Evolutionary conservation across 2,329 filamentous ascomycete genomes (phyloP).

Genomic region (Penicillium sp.): DNA sequence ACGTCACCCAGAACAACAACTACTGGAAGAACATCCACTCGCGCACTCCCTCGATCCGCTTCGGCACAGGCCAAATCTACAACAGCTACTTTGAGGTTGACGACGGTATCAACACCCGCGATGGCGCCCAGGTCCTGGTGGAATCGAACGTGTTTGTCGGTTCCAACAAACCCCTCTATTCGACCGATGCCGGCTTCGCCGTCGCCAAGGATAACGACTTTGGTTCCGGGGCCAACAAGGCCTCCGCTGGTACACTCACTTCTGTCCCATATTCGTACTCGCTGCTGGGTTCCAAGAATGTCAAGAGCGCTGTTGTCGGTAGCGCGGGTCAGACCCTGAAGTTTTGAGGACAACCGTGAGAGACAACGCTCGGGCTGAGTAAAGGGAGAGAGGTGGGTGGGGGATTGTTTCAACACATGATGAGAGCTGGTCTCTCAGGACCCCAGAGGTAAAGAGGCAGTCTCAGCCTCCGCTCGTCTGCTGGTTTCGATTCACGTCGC

Average conservation of each 20-base stretch:
- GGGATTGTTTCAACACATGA: background rate
- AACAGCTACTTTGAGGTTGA: constrained; percentile 47
- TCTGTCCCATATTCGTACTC: constrained; percentile 51
- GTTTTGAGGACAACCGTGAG: constrained; percentile 18
- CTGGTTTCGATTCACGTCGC: no score
- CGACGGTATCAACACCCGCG: constrained; percentile 53
- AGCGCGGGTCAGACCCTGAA: constrained; percentile 31
- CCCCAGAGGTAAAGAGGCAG: no score
- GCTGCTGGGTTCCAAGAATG: constrained; percentile 45
- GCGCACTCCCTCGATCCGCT: constrained; percentile 57
- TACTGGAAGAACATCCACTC: constrained; percentile 60
- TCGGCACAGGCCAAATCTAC: constrained; percentile 60
- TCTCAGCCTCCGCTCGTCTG: no score
- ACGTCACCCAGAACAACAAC: constrained; percentile 63
- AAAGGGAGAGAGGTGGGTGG: background rate
- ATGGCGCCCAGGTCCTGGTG: constrained; percentile 54
- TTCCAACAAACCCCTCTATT: constrained; percentile 43
- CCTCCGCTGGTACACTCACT: constrained; percentile 47
- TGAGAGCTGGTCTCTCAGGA: no score
- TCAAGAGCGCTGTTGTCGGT: constrained; percentile 41
- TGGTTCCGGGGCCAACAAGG: constrained; percentile 44
- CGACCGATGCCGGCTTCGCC: constrained; percentile 42
- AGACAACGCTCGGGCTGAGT: no score
- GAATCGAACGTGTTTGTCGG: constrained; percentile 51
- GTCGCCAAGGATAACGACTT: constrained; percentile 44